Evolutionary conservation across 1,139 yeast species (phyloP).

Genomic region (Blastobotrys malaysiensis): DNA sequence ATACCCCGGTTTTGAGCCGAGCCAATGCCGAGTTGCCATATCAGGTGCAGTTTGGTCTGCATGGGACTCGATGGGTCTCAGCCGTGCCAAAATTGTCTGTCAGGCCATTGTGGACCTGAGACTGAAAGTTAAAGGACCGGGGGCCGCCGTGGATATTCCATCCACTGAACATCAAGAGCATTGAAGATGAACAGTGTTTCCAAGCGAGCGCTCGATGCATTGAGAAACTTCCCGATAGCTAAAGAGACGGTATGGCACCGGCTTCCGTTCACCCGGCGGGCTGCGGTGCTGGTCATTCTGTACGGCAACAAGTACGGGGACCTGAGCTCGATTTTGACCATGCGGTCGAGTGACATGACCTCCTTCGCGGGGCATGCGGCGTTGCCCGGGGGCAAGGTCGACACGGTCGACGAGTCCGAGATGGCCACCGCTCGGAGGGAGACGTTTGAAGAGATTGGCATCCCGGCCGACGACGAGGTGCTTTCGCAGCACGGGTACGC

Average conservation of each 20-base stretch:
- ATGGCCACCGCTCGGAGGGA: constrained; percentile 76
- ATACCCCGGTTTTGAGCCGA: too few species aligned
- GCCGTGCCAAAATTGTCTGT: too few species aligned
- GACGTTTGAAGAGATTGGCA: constrained; percentile 80
- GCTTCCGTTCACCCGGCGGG: constrained; percentile 57
- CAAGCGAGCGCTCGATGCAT: constrained; percentile 1
- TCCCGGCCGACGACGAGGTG: constrained; percentile 46
- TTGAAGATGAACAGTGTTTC: constrained; percentile 4
- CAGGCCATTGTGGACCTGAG: too few species aligned
- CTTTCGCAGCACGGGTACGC: constrained; percentile 28
- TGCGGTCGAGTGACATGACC: constrained; percentile 61
- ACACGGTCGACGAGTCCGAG: constrained; percentile 48
- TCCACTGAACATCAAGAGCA: too few species aligned
- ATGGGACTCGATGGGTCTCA: too few species aligned
- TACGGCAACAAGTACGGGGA: constrained; percentile 63
- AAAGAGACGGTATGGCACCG: constrained; percentile 45
- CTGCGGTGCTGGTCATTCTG: constrained; percentile 71
- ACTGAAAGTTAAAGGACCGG: too few species aligned
- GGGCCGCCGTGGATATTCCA: too few species aligned
- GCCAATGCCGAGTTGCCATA: too few species aligned
- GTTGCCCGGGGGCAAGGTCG: constrained; percentile 65
- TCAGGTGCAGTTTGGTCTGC: too few species aligned
- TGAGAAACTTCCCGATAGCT: constrained; percentile 3
- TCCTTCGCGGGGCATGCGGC: constrained; percentile 86
- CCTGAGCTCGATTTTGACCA: constrained; percentile 68